Evolutionary conservation across 2,329 filamentous ascomycete genomes (phyloP), one percentile per base, ranked within the genome.

Genomic region (Monosporascus sp.): DNA sequence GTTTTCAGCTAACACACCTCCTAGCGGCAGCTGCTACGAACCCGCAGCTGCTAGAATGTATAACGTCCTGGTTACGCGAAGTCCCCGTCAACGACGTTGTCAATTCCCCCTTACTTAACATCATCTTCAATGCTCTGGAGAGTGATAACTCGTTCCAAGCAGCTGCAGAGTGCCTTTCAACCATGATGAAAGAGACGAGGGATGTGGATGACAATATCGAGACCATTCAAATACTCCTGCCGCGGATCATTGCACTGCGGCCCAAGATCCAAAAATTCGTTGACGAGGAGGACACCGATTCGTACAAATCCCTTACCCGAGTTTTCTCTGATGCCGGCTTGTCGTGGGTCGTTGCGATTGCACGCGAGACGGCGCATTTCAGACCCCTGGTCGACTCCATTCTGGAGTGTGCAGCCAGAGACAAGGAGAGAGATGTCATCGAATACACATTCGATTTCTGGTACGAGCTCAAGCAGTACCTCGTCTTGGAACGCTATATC

Each of bases 401-500:
- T 17, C 79, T 97, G n/a, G 92, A 97, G 73, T 96, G 91, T 66
- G 92, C 90, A 56, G 83, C 88, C 11, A 82, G 88, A 60, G 94
- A 99, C 70, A 86, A 85, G 67, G 93, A 97, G 51, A 85, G 88
- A 57, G 94, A 99, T 60, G 90, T 92, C 5, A 91, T 99, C 58
- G 89, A 90, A 51, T 85, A 94, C 64, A 99, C 95, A 0, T 99
- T 99, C 72, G 85, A 85, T 61, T 97, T 99, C 74, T 99, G 94
- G 94, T 97, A 95, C 68, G 94, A 99, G 67, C 80, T 99, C 47
- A 99, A 99, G 77, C 91, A 97, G 69, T 97, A 96, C 68, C 79
- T 99, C 48, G 91, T 92, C 2, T 73, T 99, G 50, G 93, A 97
- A 37, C 87, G 87, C 60, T 99, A 97, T 68, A 88, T 89, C 50